A percentile compares a stretch with the other conserved stretches of the same genome.
These are phyloP conservation scores for Hypoxylon intermedium DNA, from an alignment of 495 filamentous ascomycete genomes.

Conservation along the genomic window DNA sequence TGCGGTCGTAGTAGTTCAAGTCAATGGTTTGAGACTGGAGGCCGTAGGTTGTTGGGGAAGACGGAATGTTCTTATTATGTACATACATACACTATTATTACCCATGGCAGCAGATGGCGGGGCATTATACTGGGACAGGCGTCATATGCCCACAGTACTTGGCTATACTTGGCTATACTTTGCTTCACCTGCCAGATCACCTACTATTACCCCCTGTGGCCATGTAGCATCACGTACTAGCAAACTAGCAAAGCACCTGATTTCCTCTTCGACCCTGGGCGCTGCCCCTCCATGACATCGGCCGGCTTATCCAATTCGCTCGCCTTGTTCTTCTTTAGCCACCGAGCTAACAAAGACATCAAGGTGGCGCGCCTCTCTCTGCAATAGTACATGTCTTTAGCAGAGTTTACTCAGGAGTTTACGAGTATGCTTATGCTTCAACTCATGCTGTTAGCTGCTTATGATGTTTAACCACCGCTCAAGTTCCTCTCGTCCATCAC, in stretches of 20 bases:
- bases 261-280: constrained; percentile 23
- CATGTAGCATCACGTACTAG: constrained; percentile 21
- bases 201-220: background rate
- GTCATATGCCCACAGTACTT: constrained; percentile 37
- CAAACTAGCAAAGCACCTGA: constrained; percentile 29
- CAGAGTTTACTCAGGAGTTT: no score
- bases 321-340: background rate
- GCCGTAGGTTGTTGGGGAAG: constrained; percentile 20
- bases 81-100: constrained; percentile 19
- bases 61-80: constrained; percentile 8
- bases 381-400: no score
- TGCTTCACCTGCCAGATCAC: constrained; percentile 13
- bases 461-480: no score
- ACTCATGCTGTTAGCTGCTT: no score
- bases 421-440: no score
- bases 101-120: constrained; percentile 33
- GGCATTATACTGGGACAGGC: constrained; percentile 26
- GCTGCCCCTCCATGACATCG: constrained; percentile 25
- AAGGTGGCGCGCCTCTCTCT: constrained; percentile 18
- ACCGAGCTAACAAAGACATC: constrained; percentile 9
- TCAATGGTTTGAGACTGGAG: constrained; percentile 13
- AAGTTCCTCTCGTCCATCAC: background rate
- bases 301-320: constrained; percentile 20
- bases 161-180: constrained; percentile 34
- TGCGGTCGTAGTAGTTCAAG: background rate